A percentile compares a stretch with the other conserved stretches of the same genome.
These are phyloP conservation scores for Penicillium angulare DNA, from an alignment of 495 filamentous ascomycete genomes.

Conservation along the genomic window DNA sequence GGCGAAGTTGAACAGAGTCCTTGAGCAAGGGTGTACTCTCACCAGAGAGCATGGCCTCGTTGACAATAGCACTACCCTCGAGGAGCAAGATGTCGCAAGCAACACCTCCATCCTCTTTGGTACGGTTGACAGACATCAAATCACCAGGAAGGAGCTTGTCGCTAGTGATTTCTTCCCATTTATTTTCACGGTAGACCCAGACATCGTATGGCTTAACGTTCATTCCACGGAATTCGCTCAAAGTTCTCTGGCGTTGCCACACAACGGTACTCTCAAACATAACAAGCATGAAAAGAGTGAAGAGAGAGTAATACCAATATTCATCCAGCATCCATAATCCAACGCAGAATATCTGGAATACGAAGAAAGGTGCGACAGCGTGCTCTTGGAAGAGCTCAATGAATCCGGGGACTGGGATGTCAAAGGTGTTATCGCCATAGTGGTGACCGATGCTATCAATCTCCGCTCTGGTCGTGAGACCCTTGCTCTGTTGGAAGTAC, in stretches of 20 bases:
- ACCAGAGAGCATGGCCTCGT: constrained; percentile 98
- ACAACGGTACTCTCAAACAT: constrained; percentile 98
- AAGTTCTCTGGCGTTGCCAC: constrained; percentile 96
- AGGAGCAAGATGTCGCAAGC: constrained; percentile 96
- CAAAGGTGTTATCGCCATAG: constrained; percentile 95
- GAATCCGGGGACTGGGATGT: constrained; percentile 95
- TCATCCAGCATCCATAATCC: constrained; percentile 98
- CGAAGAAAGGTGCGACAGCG: constrained; percentile 97
- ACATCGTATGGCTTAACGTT: constrained; percentile 97
- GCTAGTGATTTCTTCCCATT: constrained; percentile 87
- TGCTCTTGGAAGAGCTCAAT: constrained; percentile 97
- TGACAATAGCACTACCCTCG: constrained; percentile 95
- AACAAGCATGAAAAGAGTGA: constrained; percentile 97
- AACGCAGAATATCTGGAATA: constrained; percentile 98
- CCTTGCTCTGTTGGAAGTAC: constrained; percentile 73
- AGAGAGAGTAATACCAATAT: constrained; percentile 99
- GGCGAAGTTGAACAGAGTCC: constrained; percentile 90
- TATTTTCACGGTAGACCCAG: constrained; percentile 79
- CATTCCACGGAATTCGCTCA: constrained; percentile 98
- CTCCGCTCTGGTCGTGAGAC: constrained; percentile 68
- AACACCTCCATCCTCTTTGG: constrained; percentile 95
- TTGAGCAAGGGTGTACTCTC: constrained; percentile 97
- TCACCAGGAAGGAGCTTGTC: constrained; percentile 96
- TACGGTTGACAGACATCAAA: constrained; percentile 88
- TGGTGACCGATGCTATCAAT: constrained; percentile 78